Evolutionary conservation across 345 rosid species (phyloP).

Genomic region (Bruguiera sexangula): DNA sequence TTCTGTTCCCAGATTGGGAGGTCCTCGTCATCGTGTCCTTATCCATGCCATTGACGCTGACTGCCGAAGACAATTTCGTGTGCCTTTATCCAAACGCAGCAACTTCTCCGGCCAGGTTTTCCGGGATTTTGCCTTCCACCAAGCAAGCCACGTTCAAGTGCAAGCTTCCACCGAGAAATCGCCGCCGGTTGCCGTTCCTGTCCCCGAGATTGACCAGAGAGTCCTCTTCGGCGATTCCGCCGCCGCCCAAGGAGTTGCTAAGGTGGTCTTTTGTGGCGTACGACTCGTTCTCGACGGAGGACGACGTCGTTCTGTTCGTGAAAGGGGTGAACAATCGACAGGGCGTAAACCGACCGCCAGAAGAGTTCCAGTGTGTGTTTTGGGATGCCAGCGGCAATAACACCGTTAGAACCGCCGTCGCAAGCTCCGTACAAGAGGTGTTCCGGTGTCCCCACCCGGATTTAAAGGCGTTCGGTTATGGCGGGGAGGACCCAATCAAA

Average conservation of each 20-base stretch:
- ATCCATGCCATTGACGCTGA: not conserved
- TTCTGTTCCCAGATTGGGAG: slow-evolving; percentile 78
- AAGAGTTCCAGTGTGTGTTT: slow-evolving; percentile 62
- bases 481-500: not conserved
- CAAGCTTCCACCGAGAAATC: slow-evolving; percentile 42
- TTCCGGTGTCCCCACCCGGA: slow-evolving; percentile 69
- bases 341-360: slow-evolving; percentile 43
- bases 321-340: slow-evolving; percentile 70
- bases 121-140: slow-evolving; percentile 46
- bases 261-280: slow-evolving; percentile 56
- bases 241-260: slow-evolving; percentile 36
- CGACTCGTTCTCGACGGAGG: slow-evolving; percentile 63
- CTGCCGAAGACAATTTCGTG: slow-evolving; percentile 8
- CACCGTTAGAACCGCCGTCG: slow-evolving; percentile 53
- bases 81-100: slow-evolving; percentile 62
- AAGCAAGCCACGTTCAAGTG: slow-evolving; percentile 56
- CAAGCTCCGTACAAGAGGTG: slow-evolving; percentile 79
- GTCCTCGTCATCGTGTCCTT: slow-evolving; percentile 48
- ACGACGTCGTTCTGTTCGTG: slow-evolving; percentile 71
- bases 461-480: slow-evolving; percentile 18
- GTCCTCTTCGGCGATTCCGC: not conserved
- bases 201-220: slow-evolving; percentile 42
- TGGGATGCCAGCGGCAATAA: slow-evolving; percentile 24
- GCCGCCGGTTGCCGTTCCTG: slow-evolving; percentile 43
- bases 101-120: slow-evolving; percentile 49